Percentiles rank a stretch among this genome's conserved stretches.
phyloP scores from a whole-genome alignment of 1,139 yeast species.

The Blastobotrys apis region DNA sequence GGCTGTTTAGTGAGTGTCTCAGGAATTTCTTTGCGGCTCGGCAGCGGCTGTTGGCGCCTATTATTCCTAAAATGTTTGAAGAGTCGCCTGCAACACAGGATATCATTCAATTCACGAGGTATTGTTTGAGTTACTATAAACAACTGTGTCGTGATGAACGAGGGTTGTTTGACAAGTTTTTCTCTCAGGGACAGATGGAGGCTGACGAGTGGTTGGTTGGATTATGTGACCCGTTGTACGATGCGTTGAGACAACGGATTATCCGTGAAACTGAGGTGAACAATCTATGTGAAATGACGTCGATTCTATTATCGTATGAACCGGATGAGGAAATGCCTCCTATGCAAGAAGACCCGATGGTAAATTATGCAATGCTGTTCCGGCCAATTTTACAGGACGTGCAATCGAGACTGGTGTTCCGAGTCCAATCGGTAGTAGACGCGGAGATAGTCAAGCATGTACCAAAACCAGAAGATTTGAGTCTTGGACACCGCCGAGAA shows the following conservation, averaged over 20 bases:
- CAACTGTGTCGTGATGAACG: slow-evolving; percentile 59
- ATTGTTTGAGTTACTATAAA: slow-evolving; percentile 40
- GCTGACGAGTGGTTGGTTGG: slow-evolving; percentile 56
- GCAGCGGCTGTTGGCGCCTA: slow-evolving; percentile 43
- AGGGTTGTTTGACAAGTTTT: slow-evolving; percentile 52
- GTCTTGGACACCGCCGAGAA: slow-evolving; percentile 46
- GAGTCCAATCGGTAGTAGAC: slow-evolving; percentile 71
- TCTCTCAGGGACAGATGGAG: slow-evolving; percentile 37
- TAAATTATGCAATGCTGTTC: slow-evolving; percentile 54
- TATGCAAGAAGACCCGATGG: slow-evolving; percentile 8
- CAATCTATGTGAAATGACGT: slow-evolving; percentile 68
- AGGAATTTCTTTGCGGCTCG: slow-evolving; percentile 59
- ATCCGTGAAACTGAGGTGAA: slow-evolving; percentile 65
- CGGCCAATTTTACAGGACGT: slow-evolving; percentile 71
- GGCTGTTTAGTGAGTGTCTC: slow-evolving; percentile 63
- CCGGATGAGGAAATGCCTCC: slow-evolving; percentile 46
- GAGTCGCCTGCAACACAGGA: slow-evolving; percentile 24
- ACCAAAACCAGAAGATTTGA: slow-evolving; percentile 64
- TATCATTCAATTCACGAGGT: slow-evolving; percentile 29
- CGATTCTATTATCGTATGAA: slow-evolving; percentile 65
- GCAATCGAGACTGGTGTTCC: slow-evolving; percentile 73
- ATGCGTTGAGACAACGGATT: slow-evolving; percentile 57
- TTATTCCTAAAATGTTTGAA: slow-evolving; percentile 35
- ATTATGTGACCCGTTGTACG: slow-evolving; percentile 73
- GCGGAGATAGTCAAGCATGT: slow-evolving; percentile 60